Conservation (phyloP, 2,329 filamentous ascomycete species). For the Trichoderma atroviride region DNA sequence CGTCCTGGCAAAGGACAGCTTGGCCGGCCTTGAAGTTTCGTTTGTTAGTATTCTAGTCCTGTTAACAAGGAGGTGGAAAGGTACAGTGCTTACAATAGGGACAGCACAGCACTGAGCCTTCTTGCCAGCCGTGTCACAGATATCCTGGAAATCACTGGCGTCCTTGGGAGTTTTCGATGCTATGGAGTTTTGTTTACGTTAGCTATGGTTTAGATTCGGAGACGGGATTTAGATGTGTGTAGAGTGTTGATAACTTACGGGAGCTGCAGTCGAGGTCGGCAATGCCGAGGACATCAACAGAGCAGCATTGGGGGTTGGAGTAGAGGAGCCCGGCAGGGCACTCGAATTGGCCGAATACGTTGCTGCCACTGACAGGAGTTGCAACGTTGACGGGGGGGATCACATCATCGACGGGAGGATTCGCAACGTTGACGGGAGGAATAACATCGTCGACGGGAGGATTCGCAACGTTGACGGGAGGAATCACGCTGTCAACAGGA, state of each 20-base stretch:
- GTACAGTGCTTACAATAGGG: slow-evolving; percentile 24
- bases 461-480: not conserved
- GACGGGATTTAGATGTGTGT: not conserved
- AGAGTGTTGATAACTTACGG: slow-evolving; percentile 21
- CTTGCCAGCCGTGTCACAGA: slow-evolving; percentile 16
- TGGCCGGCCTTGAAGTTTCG: slow-evolving; percentile 1
- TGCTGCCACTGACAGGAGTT: too few species aligned
- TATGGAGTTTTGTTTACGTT: not conserved
- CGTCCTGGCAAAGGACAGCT: slow-evolving; percentile 5
- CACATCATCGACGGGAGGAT: not conserved
- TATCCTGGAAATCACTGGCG: not conserved
- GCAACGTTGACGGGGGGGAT: not conserved
- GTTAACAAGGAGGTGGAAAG: too few species aligned
- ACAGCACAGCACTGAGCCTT: slow-evolving; percentile 25
- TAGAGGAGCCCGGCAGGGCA: not conserved
- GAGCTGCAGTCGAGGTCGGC: slow-evolving; percentile 16
- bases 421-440: not conserved
- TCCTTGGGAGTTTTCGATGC: not conserved
- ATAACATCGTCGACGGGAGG: not conserved
- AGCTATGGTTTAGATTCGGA: not conserved
- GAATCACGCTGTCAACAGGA: not conserved
- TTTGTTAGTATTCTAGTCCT: not conserved
- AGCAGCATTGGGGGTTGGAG: slow-evolving; percentile 26
- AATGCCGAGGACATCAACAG: slow-evolving; percentile 20
- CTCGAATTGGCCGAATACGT: not conserved